Evolutionary conservation across 1,284 basidiomycete species (phyloP).

Genomic region (Ceratobasidium sp.): DNA sequence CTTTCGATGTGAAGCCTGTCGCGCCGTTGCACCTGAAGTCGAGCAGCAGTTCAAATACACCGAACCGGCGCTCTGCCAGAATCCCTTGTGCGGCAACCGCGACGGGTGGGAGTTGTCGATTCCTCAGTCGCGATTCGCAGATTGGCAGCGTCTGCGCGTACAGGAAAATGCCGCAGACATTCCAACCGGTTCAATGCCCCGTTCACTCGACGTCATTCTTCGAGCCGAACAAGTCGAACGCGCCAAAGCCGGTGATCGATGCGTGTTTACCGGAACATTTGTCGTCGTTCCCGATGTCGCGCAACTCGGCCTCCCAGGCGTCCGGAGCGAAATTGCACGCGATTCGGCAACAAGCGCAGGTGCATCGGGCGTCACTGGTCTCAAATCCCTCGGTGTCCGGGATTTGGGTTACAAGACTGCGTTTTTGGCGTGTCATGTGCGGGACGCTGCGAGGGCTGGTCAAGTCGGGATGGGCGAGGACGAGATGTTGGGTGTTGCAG

Average conservation of each 20-base stretch:
- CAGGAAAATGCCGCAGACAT: slow-evolving; percentile 99
- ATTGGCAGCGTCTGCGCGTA: slow-evolving; percentile 99
- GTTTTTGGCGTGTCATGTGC: slow-evolving; percentile 98
- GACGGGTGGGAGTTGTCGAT: slow-evolving; percentile 94
- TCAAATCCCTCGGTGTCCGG: slow-evolving; percentile 94
- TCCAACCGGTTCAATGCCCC: slow-evolving; percentile 98
- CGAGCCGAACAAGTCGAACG: slow-evolving; percentile 96
- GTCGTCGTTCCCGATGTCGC: slow-evolving; percentile 99
- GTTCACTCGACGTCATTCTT: slow-evolving; percentile 94
- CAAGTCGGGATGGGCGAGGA: slow-evolving; percentile 59
- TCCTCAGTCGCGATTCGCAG: slow-evolving; percentile 96
- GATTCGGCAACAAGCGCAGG: slow-evolving; percentile 77
- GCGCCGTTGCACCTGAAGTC: slow-evolving; percentile 89
- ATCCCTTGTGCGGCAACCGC: slow-evolving; percentile 93
- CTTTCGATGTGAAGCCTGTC: slow-evolving; percentile 92
- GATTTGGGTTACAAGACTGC: slow-evolving; percentile 99
- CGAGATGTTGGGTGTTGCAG: slow-evolving; percentile 52
- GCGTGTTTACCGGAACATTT: slow-evolving; percentile 97
- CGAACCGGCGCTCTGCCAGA: slow-evolving; percentile 96
- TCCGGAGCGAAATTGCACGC: slow-evolving; percentile 92
- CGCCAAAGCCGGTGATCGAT: slow-evolving; percentile 99
- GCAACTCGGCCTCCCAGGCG: slow-evolving; percentile 94
- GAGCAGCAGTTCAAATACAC: slow-evolving; percentile 99
- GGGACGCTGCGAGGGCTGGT: slow-evolving; percentile 81
- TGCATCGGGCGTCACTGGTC: slow-evolving; percentile 87